phyloP scores from a whole-genome alignment of 352 stramenopile genomes.

The Pythium vanterpoolii region DNA sequence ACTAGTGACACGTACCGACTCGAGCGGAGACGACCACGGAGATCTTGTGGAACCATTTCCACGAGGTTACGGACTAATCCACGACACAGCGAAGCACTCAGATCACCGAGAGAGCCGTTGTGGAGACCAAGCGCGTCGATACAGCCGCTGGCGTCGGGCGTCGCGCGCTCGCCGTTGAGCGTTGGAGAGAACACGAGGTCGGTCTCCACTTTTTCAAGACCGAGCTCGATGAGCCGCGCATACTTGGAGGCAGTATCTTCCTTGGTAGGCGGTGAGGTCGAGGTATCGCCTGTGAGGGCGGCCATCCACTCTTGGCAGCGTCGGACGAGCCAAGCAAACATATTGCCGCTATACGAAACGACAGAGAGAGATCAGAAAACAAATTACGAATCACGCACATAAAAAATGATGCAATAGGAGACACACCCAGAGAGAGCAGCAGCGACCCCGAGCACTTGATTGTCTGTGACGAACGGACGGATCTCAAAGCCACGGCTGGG shows the following conservation, averaged over 20 bases:
- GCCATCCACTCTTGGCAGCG: constrained; percentile 54
- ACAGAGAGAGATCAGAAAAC: not conserved
- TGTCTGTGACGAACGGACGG: constrained; percentile 56
- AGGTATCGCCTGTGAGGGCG: constrained; percentile 27
- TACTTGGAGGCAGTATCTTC: constrained; percentile 36
- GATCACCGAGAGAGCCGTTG: constrained; percentile 73
- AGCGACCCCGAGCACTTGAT: constrained; percentile 62
- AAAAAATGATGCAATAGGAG: not conserved
- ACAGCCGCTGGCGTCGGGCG: constrained; percentile 32
- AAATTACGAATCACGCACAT: too few relatives aligned
- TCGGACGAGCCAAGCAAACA: constrained; percentile 61
- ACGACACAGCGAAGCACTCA: constrained; percentile 59
- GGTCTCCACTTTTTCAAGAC: constrained; percentile 45
- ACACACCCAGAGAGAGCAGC: constrained; percentile 69
- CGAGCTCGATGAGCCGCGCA: constrained; percentile 49
- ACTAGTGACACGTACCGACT: constrained; percentile 44
- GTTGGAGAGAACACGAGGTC: constrained; percentile 58
- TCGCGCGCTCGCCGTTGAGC: constrained; percentile 60
- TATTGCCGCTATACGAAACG: constrained; percentile 47
- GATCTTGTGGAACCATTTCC: constrained; percentile 49
- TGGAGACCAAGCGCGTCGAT: constrained; percentile 50
- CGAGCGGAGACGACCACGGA: constrained; percentile 27
- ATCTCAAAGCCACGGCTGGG: constrained; percentile 60
- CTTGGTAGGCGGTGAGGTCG: not conserved
- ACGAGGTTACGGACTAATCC: constrained; percentile 75